Base-by-base conservation (phyloP, 2,329 filamentous ascomycete species). In the Alternaria postmessia region DNA sequence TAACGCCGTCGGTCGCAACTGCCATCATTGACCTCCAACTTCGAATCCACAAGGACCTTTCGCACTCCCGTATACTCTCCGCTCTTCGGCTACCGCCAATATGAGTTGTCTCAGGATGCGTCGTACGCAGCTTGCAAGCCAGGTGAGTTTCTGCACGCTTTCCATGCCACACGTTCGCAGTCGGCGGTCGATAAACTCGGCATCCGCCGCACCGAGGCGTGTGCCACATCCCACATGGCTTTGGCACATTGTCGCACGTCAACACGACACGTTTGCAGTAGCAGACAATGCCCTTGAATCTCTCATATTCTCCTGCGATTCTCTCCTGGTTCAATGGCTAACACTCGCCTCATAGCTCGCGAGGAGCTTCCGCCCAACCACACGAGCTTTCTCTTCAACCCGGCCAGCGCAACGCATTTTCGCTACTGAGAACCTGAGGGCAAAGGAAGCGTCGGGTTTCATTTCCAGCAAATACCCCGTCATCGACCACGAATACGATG, bases 401-500 rank as follows among this genome's bases (percentile, higher is more conserved):
- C 88, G 90, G 75, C 88, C 92, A 69, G 90, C 88, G 74, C 92
- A 93, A 76, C 89, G 91, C 80, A 92, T 98, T 79, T 91, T 96
- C 79, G 89, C 91, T 73, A 94, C 91, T 81, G 88, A 89, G 71
- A 92, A 92, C 69, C 86, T 98, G 68, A 90, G 93, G 80, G 95
- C 94, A 59, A 97, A 96, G 85, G 94, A 97, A 85, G 94, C 94
- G 32, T 92, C 92, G 65, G 89, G 92, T 48, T 92, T 92, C 78
- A 87, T 97, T 74, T 91, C 89, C 81, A 90, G 86, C 81, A 95
- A 97, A 82, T 98, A 99, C 81, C 91, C 93, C 51, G 92, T 99
- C 74, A 94, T 99, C 89, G 95, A 98, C 81, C 95, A 99, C 83
- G 93, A 98, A 83, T 98, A 97, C 83, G 95, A 98, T 91, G 94